phyloP scores from a whole-genome alignment of 164 flowering plant genomes.

The Kingdonia uniflora region DNA sequence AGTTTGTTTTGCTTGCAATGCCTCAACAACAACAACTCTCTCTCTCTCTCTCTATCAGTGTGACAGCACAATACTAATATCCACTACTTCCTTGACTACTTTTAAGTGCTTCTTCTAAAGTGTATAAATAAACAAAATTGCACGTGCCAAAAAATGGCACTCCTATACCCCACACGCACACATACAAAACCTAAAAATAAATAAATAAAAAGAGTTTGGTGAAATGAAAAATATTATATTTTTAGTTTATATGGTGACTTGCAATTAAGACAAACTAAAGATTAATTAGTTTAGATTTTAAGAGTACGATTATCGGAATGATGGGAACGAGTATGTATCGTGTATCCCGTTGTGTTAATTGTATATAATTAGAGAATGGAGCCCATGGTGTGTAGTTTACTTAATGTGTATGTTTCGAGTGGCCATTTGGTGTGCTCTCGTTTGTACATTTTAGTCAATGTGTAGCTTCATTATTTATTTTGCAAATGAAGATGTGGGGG shows the following conservation, averaged over 20 bases:
- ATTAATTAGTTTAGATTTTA: background rate
- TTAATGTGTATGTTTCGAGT: no score
- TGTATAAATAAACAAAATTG: conserved; percentile 21
- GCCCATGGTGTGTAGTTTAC: no score
- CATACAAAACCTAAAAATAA: background rate
- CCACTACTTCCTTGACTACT: conserved; percentile 9
- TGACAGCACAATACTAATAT: conserved; percentile 7
- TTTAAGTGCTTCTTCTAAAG: conserved; percentile 15
- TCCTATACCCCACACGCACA: conserved; percentile 16
- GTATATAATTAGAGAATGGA: no score
- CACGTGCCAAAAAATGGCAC: conserved; percentile 40
- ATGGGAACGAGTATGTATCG: background rate
- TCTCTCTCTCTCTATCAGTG: conserved; percentile 4
- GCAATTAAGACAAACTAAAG: no score
- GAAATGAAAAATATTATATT: no score
- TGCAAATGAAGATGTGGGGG: no score
- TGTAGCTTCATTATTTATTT: no score
- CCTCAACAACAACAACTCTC: conserved; percentile 13
- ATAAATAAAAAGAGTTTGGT: no score
- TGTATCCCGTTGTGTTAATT: background rate
- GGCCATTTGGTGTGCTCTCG: no score
- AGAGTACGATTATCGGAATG: background rate
- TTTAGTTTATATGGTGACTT: no score
- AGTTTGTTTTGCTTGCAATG: conserved; percentile 6
- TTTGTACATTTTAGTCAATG: no score